Evolutionary conservation across 2,329 filamentous ascomycete species (phyloP), one percentile per base, ranked within the genome.

Genomic region (Monosporascus ibericus): DNA sequence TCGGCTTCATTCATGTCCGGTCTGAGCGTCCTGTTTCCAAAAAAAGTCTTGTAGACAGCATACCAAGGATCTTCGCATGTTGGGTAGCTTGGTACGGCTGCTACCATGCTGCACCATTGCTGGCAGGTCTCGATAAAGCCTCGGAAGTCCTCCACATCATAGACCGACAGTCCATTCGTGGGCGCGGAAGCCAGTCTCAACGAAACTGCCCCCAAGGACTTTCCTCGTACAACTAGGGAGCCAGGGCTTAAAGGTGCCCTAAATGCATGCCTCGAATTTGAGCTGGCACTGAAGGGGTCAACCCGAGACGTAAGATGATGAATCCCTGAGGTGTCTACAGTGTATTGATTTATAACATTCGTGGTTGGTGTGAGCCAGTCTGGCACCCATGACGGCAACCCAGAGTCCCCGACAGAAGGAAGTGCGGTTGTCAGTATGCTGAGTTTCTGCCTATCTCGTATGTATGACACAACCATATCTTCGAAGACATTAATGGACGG

Each of bases 321-420:
- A 6, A 39, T n/a, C n/a, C 37, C 37, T 11, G 37, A 17, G 3
- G 8, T 39, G 6, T 39, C 37, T 5, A 18, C 7, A 5, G 6
- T 2, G 14, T 15, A n/a, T n/a, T n/a, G n/a, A n/a, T n/a, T n/a
- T n/a, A n/a, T n/a, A n/a, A n/a, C n/a, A n/a, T n/a, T 38, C 2
- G 3, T n/a, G 7, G n/a, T 3, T 15, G 14, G 37, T 11, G 38
- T 40, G 24, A 44, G 36, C 56, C 53, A 56, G 24, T 58, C 48
- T 1, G 54, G 52, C 5, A 57, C 50, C 53, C 53, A 59, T 1
- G 57, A 59, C 6, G 53, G 57, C 36, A 55, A 11, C 44, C 24
- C 8, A 39, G 20, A 6, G 37, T 6, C 15, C 37, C 44, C 24
- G 38, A 24, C 27, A 9, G 38, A 24, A 25, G 48, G 36, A 20